Base-by-base conservation (phyloP, 164 flowering plant species). In the Buxus sempervirens region DNA sequence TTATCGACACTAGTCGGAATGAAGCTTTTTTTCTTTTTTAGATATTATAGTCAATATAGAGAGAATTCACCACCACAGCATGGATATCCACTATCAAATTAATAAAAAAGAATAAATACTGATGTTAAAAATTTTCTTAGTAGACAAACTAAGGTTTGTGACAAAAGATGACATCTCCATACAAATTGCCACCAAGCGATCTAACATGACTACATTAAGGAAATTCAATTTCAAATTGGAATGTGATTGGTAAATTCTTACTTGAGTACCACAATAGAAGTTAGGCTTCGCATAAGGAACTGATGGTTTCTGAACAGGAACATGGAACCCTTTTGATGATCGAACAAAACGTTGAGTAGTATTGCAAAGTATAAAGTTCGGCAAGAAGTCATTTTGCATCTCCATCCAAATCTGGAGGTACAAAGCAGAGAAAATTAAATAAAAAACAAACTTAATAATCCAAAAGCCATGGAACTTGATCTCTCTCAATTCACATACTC, bases 311-410 rank as follows among this genome's bases (percentile, higher is more conserved):
- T 92, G 98, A 75, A 86, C 81, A 67, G 97, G 85, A 75, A 76
- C 90, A 70, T 60, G 78, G 14, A 89, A 77, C 58, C 83, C 90
- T 81, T 83, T 90, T 41, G 91, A 78, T 59, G 96, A 84, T 32
- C 97, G 80, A 23, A 96, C 78, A 82, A 92, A 92, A 3, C 99
- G 89, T 60, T 93, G 99, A 74, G 99, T 96, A 60, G 99, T 96
- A 76, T 96, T 96, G 74, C 98, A 96, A 54, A 96, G 89, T 68
- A 93, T 80, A 73, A 96, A 96, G 77, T 96, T 96, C 53, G 97
- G 99, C 74, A 96, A 76, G 85, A 96, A 92, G 77, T 96, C 98
- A 78, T 76, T 90, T 79, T 90, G 99, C 94, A 96, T 86, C 82
- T 92, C 99, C 62, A 91, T 82, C 97, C 94, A 96, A 67, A 96